Conservation (phyloP, 1,284 basidiomycete species). For the Pyrrhoderma lamaoense region DNA sequence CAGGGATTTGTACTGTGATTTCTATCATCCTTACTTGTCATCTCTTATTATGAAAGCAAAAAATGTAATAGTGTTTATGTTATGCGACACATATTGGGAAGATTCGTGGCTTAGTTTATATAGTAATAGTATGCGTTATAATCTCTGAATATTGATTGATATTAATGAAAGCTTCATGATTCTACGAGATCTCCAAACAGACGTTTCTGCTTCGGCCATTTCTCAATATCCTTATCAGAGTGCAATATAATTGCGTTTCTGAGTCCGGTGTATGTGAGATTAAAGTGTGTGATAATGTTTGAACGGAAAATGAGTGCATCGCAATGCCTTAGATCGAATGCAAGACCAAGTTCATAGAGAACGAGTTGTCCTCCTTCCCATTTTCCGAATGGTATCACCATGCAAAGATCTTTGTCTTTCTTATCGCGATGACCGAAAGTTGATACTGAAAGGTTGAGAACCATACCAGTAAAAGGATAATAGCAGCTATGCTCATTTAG, state of each 20-base stretch:
- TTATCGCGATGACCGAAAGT: slow-evolving; percentile 23
- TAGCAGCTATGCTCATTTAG: background rate
- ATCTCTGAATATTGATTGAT: too few relatives aligned
- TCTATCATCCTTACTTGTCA: too few relatives aligned
- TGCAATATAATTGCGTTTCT: slow-evolving; percentile 23
- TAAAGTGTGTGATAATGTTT: slow-evolving; percentile 23
- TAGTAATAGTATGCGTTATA: too few relatives aligned
- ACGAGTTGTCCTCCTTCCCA: slow-evolving; percentile 22
- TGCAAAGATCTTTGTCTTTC: slow-evolving; percentile 22
- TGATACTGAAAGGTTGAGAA: slow-evolving; percentile 23
- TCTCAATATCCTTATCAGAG: slow-evolving; percentile 17
- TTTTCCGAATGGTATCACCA: slow-evolving; percentile 21
- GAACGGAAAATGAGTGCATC: slow-evolving; percentile 23
- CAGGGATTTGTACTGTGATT: too few relatives aligned
- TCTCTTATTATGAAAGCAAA: too few relatives aligned
- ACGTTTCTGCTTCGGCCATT: background rate
- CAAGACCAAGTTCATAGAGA: slow-evolving; percentile 23
- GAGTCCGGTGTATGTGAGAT: slow-evolving; percentile 21
- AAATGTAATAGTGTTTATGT: too few relatives aligned
- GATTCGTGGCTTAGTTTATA: too few relatives aligned
- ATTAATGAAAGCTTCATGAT: too few relatives aligned
- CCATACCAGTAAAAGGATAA: slow-evolving; percentile 24
- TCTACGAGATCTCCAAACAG: background rate
- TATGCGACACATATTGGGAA: too few relatives aligned
- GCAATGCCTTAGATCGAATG: slow-evolving; percentile 18